phyloP scores from a whole-genome alignment of 176 grass and related monocot species.

The Oryza meridionalis region DNA sequence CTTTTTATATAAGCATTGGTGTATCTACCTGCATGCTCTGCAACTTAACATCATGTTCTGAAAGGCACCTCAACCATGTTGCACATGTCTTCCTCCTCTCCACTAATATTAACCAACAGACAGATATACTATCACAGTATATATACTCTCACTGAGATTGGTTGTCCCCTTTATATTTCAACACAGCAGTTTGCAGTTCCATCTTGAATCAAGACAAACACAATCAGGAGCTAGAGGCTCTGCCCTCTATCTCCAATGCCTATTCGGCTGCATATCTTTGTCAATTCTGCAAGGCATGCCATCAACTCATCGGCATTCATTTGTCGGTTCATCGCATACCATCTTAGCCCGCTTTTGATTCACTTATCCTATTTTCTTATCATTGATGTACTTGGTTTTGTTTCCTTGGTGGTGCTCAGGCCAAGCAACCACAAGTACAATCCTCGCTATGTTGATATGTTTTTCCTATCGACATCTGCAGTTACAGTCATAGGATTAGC shows the following conservation, averaged over 20 bases:
- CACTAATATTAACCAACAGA: slow-evolving; percentile 28
- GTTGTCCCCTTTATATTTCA: not conserved
- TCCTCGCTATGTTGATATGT: slow-evolving; percentile 53
- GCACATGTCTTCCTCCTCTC: slow-evolving; percentile 3
- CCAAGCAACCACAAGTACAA: slow-evolving; percentile 36
- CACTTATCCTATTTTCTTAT: slow-evolving; percentile 63
- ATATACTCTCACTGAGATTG: slow-evolving; percentile 27
- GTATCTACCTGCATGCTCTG: not conserved
- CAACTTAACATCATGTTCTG: slow-evolving; percentile 26
- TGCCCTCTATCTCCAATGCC: slow-evolving; percentile 29
- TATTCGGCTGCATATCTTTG: not conserved
- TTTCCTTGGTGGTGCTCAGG: slow-evolving; percentile 48
- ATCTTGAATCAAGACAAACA: slow-evolving; percentile 22
- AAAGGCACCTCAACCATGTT: slow-evolving; percentile 2
- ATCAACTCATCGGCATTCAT: slow-evolving; percentile 24
- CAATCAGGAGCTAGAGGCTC: slow-evolving; percentile 15
- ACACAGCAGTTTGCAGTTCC: not conserved
- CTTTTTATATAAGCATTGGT: not conserved
- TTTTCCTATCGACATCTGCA: slow-evolving; percentile 69
- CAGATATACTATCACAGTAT: not conserved
- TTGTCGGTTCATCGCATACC: slow-evolving; percentile 41
- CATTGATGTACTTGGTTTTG: slow-evolving; percentile 64
- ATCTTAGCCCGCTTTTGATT: slow-evolving; percentile 50
- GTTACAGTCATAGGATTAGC: slow-evolving; percentile 74
- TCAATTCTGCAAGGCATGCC: not conserved